Evolutionary conservation across 306 rosid species (phyloP), one percentile per base, ranked within the genome.

Genomic region (Spatholobus suberectus): DNA sequence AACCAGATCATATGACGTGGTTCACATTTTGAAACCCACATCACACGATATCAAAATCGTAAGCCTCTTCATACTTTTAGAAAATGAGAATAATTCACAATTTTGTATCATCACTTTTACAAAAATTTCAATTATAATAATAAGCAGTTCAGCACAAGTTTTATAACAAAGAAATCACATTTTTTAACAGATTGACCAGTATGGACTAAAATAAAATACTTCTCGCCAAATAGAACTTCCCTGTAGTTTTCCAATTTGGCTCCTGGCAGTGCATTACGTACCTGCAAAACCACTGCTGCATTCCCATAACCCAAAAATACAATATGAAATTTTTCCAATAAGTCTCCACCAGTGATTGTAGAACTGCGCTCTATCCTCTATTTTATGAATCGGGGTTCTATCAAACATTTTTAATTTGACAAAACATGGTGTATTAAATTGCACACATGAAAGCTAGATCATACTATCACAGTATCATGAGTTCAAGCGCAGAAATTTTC

Each of bases 401-500:
- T 73, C 70, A 5, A 66, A 74, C 13, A 66, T 29, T 10, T 26
- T 4, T 70, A 26, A 63, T 78, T 46, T 24, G 21, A 72, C 13
- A 73, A 41, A 66, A 41, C 5, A 24, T 14, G 27, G 13, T 59
- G 51, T 44, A 57, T 58, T 6, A 58, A 40, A 76, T 14, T 11
- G 43, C 40, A 67, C 27, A 18, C 61, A 5, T 23, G 8, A 62
- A 62, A 35, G 52, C 38, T 23, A 34, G 34, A 77, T 58, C n/a
- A 54, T 9, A 10, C 67, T 2, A 68, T 21, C 20, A 69, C 51
- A 68, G n/a, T 1, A 38, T 26, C 68, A 85, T 1, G 12, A 63
- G 29, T 66, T 43, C 62, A 78, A 58, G 41, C 84, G 83, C 18
- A 47, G 14, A 78, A 55, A 65, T 61, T 37, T 17, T 70, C 41